Evolutionary conservation across 805 yeast species (phyloP).

Genomic region (Nakazawaea laoshanensis): DNA sequence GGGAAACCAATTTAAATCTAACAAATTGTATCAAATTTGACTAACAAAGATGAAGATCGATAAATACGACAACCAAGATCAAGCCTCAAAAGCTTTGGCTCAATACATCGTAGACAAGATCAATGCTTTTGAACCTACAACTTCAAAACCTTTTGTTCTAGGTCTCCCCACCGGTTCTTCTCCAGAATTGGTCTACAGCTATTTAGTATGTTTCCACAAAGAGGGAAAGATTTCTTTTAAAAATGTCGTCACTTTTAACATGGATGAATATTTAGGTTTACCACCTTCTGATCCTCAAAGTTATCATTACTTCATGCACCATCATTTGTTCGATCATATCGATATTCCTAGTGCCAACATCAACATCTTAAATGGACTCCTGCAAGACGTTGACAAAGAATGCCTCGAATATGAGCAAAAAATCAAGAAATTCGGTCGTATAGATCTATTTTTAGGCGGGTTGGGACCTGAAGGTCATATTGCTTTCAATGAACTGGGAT

Average conservation of each 20-base stretch:
- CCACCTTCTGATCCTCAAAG: slow-evolving; percentile 39
- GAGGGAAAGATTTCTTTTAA: slow-evolving; percentile 33
- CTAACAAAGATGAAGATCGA: slow-evolving; percentile 16
- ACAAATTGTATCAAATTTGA: no score
- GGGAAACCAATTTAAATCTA: no score
- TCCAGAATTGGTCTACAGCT: slow-evolving; percentile 45
- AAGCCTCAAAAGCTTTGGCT: slow-evolving; percentile 37
- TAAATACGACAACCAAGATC: slow-evolving; percentile 25
- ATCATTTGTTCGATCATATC: slow-evolving; percentile 46
- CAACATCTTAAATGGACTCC: slow-evolving; percentile 45
- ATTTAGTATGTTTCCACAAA: slow-evolving; percentile 34
- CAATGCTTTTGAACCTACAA: slow-evolving; percentile 34
- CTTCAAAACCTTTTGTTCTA: slow-evolving; percentile 38
- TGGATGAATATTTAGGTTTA: slow-evolving; percentile 52
- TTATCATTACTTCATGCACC: slow-evolving; percentile 50
- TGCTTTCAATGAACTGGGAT: slow-evolving; percentile 53
- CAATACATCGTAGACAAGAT: slow-evolving; percentile 34
- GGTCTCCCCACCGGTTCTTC: slow-evolving; percentile 59
- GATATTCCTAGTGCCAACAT: slow-evolving; percentile 44
- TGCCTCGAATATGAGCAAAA: slow-evolving; percentile 39
- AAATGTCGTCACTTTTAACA: slow-evolving; percentile 51
- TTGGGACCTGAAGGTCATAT: slow-evolving; percentile 56
- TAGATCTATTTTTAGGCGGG: slow-evolving; percentile 49
- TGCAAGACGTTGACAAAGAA: slow-evolving; percentile 34
- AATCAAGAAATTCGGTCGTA: slow-evolving; percentile 38